Evolutionary conservation across 2,329 filamentous ascomycete genomes (phyloP).

Genomic region (Xylariales sp.): DNA sequence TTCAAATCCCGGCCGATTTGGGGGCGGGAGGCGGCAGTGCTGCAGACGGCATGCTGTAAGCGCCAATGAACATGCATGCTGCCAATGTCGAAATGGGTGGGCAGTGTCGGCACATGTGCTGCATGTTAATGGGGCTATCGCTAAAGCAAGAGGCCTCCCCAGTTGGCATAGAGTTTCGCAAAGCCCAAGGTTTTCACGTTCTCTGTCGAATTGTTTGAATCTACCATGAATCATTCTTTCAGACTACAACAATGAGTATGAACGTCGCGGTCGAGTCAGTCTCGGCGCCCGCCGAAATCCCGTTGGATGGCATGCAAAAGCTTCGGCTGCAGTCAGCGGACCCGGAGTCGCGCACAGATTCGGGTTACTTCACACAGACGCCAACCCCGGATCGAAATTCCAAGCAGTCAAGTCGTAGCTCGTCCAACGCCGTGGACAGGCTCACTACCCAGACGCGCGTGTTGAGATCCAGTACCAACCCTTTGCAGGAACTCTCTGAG

Average conservation of each 20-base stretch:
- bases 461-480: not conserved
- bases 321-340: not conserved
- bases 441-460: not conserved
- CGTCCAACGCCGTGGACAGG: not conserved
- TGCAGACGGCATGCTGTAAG: too few relatives aligned
- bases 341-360: not conserved
- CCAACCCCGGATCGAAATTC: not conserved
- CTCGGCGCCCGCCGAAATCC: not conserved
- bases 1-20: too few relatives aligned
- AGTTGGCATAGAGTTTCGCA: not conserved
- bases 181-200: not conserved
- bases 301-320: not conserved
- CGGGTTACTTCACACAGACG: not conserved
- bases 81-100: not conserved
- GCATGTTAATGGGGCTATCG: too few relatives aligned
- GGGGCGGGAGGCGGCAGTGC: not conserved
- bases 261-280: not conserved
- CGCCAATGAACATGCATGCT: too few relatives aligned
- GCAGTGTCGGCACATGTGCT: not conserved
- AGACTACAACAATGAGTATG: not conserved
- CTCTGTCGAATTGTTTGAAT: not conserved
- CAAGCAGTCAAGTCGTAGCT: not conserved
- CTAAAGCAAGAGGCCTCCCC: not conserved
- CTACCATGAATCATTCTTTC: not conserved
- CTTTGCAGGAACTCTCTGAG: not conserved